Evolutionary conservation across 2,329 filamentous ascomycete species (phyloP), one percentile per base, ranked within the genome.

Genomic region (Colletotrichum sidae): DNA sequence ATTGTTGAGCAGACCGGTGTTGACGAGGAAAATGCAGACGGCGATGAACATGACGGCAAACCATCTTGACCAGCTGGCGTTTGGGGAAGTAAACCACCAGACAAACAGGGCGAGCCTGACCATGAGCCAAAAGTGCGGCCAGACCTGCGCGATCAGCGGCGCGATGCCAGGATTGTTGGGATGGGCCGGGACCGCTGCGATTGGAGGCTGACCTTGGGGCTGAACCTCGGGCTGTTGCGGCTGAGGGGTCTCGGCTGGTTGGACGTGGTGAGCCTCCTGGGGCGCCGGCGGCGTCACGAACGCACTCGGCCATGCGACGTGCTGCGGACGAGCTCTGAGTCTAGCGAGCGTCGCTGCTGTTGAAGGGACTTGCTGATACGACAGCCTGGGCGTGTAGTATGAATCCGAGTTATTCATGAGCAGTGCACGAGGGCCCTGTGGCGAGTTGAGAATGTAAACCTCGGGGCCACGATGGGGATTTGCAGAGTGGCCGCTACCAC

Each of bases 81-180:
- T 81, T 0, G 85, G 83, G 9, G 83, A 83, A 1, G 88, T 89
- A 67, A 90, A 90, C 76, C 88, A 87, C 86, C 87, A 90, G 11
- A 90, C 82, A 72, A 90, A 89, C 6, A 86, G 75, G 10, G 81
- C 78, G 8, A 91, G 75, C 8, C 88, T 83, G 41, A 87, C 77
- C 1, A 89, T 69, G 55, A 90, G 79, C 88, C 88, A 90, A 35
- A 90, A 72, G 56, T 89, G 84, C n/a, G 86, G 86, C 79, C 84
- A 86, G n/a, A 87, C 58, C 13, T 81, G 80, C 5, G 77, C 79
- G 52, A 81, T 60, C 25, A 83, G 65, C 15, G 79, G 76, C 3
- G 72, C 77, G 1, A 74, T 73, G 4, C 73, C 75, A 2, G 78
- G 78, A 53, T 83, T 83, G 57, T 77, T 79, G 8, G 74, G 75